Conservation (phyloP, 83 land plant species). For the Isoetes engelmannii region DNA sequence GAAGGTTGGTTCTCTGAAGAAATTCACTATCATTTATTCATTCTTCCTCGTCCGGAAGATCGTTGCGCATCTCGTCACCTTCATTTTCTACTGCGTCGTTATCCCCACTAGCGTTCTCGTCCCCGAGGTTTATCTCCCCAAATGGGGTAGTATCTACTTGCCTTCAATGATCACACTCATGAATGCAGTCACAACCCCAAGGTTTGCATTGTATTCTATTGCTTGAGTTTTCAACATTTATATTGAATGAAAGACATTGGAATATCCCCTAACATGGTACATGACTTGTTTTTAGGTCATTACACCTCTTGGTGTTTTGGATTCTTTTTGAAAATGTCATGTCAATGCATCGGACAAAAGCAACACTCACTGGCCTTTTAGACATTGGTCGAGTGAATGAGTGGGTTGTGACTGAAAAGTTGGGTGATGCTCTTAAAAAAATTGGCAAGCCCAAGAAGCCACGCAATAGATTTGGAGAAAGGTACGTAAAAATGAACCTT, state of each 20-base stretch:
- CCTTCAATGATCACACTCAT: slow-evolving; percentile 51
- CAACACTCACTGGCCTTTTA: slow-evolving; percentile 50
- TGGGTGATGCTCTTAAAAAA: slow-evolving; percentile 48
- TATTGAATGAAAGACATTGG: too few species aligned
- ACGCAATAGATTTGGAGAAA: slow-evolving; percentile 33
- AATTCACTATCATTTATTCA: slow-evolving; percentile 36
- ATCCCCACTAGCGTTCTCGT: slow-evolving; percentile 39
- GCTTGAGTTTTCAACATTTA: too few species aligned
- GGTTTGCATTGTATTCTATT: slow-evolving; percentile 19
- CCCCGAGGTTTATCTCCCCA: slow-evolving; percentile 43
- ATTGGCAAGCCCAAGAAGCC: slow-evolving; percentile 22
- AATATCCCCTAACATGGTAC: neutral
- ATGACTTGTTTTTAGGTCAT: slow-evolving; percentile 37
- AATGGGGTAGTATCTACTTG: slow-evolving; percentile 37
- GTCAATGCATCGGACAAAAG: slow-evolving; percentile 67
- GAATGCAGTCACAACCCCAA: slow-evolving; percentile 47
- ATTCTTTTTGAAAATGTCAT: slow-evolving; percentile 77
- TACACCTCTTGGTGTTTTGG: slow-evolving; percentile 70
- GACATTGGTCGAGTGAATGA: slow-evolving; percentile 54
- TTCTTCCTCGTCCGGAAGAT: slow-evolving; percentile 65
- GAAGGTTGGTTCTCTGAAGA: slow-evolving; percentile 47
- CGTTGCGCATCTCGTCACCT: slow-evolving; percentile 51
- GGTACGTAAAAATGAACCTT: slow-evolving; percentile 24
- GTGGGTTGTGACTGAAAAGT: slow-evolving; percentile 79
- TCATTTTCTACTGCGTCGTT: slow-evolving; percentile 53